A percentile compares a stretch with the other conserved stretches of the same genome.
Evolutionary conservation across 257 asterid species (phyloP).

Genomic region (Nemophila menziesii): DNA sequence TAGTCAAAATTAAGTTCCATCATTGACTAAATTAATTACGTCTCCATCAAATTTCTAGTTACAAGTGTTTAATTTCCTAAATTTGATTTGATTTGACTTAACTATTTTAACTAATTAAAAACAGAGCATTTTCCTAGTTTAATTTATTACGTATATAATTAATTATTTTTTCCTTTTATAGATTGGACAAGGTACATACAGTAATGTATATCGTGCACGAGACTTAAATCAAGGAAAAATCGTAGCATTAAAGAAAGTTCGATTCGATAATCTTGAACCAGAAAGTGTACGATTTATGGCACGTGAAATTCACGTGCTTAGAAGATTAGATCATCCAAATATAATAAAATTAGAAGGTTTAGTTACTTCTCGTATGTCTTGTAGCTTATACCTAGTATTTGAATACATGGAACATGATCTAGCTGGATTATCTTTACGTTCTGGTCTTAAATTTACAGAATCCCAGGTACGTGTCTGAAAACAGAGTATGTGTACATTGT

Average conservation of each 20-base stretch:
- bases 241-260: constrained; percentile 85
- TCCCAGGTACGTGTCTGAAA: constrained; percentile 46
- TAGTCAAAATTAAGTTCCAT: no score
- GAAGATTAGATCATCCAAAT: constrained; percentile 84
- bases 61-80: no score
- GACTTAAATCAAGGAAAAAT: constrained; percentile 84
- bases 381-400: constrained; percentile 86
- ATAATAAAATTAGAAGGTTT: constrained; percentile 84
- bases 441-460: constrained; percentile 75
- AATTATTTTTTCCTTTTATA: constrained; percentile 17
- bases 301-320: constrained; percentile 83
- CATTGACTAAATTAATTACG: no score
- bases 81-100: neutral
- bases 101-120: neutral
- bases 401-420: constrained; percentile 98
- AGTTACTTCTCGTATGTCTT: constrained; percentile 89
- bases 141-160: neutral
- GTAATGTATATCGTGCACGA: constrained; percentile 87
- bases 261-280: constrained; percentile 92
- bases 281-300: constrained; percentile 98
- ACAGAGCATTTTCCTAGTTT: neutral
- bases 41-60: neutral
- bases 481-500: neutral
- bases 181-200: constrained; percentile 98
- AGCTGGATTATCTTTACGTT: constrained; percentile 85